A percentile compares a stretch with the other conserved stretches of the same genome.
Evolutionary conservation across 1,284 basidiomycete genomes (phyloP).

Genomic region (Polyporus tsugae): DNA sequence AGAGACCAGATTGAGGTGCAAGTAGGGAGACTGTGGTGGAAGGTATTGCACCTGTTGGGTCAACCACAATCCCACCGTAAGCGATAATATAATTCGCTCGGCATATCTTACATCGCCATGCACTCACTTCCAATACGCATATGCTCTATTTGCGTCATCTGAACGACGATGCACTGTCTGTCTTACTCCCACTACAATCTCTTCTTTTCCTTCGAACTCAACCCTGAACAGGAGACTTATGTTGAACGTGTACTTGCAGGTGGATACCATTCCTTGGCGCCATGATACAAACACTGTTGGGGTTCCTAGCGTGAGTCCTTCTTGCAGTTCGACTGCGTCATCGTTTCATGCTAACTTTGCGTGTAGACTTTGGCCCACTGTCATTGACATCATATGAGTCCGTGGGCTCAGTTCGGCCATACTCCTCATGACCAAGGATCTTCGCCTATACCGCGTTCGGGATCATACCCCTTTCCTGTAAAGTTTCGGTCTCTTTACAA

Average conservation of each 20-base stretch:
- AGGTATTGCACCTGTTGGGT: not conserved
- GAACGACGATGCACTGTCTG: not conserved
- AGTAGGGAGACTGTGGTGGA: not conserved
- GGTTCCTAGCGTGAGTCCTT: slow-evolving; percentile 65
- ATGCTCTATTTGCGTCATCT: not conserved
- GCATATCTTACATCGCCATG: too few relatives aligned
- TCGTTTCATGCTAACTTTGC: slow-evolving; percentile 4
- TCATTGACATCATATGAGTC: slow-evolving; percentile 51
- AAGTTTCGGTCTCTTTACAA: slow-evolving; percentile 10
- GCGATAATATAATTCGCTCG: not conserved
- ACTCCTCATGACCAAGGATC: not conserved
- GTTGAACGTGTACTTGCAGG: slow-evolving; percentile 47
- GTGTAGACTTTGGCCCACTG: slow-evolving; percentile 61
- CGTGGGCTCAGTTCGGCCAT: not conserved
- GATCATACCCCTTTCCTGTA: slow-evolving; percentile 14
- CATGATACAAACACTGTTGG: slow-evolving; percentile 71
- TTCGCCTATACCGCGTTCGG: slow-evolving; percentile 17
- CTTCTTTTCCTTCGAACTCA: not conserved
- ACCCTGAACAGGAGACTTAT: not conserved
- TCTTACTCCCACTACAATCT: not conserved
- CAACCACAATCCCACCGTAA: not conserved
- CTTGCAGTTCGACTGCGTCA: slow-evolving; percentile 6
- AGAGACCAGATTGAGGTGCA: not conserved
- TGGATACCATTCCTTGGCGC: slow-evolving; percentile 87
- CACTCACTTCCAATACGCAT: not conserved